phyloP scores from a whole-genome alignment of 2,329 filamentous ascomycete genomes.

The Blastomyces emzantsi region DNA sequence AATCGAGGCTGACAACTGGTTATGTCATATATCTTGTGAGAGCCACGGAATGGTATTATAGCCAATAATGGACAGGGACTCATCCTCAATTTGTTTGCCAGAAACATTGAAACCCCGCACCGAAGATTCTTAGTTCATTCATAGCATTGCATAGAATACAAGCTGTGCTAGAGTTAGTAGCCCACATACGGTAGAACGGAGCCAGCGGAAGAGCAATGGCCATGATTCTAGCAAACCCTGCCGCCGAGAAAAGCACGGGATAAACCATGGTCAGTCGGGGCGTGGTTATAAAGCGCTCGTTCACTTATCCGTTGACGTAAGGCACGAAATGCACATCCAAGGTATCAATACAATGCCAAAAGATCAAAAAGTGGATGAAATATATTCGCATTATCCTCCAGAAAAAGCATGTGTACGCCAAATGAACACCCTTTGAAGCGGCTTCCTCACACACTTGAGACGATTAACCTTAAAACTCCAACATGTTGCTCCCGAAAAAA shows the following conservation, averaged over 20 bases:
- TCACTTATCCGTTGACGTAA: neutral
- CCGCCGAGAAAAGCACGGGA: neutral
- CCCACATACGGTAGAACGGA: neutral
- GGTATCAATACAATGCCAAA: neutral
- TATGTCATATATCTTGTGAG: neutral
- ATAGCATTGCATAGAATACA: neutral
- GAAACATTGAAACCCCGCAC: neutral
- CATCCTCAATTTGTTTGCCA: neutral
- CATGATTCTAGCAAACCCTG: neutral
- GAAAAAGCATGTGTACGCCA: neutral
- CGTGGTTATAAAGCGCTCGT: neutral
- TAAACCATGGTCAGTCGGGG: neutral
- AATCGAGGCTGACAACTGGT: neutral
- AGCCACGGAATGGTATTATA: neutral
- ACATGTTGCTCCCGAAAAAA: slow-evolving; percentile 9
- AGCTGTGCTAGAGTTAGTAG: neutral
- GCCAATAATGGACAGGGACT: neutral
- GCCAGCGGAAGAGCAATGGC: too few species aligned
- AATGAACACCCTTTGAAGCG: neutral
- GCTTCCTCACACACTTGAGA: neutral
- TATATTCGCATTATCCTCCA: neutral
- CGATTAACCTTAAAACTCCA: slow-evolving; percentile 9
- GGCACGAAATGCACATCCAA: neutral
- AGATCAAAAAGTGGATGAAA: neutral
- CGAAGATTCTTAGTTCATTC: neutral